These are phyloP conservation scores for Ajuga reptans DNA, from an alignment of 305 asterid genomes.

Conservation along the genomic window DNA sequence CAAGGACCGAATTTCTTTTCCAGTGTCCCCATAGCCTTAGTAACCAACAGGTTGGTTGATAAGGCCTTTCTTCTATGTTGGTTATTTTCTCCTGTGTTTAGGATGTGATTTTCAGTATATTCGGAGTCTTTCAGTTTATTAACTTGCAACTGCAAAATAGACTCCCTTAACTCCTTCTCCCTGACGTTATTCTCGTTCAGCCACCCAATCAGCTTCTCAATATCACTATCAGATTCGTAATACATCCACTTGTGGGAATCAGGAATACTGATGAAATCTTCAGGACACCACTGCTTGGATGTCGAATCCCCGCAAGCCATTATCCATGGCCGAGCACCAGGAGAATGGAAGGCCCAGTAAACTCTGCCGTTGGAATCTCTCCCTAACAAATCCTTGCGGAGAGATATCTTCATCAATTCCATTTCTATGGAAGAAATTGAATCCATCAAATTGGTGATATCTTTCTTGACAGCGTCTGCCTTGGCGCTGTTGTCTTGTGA, in stretches of 20 bases:
- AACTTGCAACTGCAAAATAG: constrained; percentile 50
- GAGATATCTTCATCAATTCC: constrained; percentile 51
- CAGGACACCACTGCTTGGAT: constrained; percentile 33
- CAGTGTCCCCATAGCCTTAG: constrained; percentile 53
- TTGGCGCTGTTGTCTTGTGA: constrained; percentile 41
- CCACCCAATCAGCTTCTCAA: constrained; percentile 67
- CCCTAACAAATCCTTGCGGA: constrained; percentile 76
- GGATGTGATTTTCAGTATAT: constrained; percentile 33
- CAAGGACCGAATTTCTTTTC: constrained; percentile 47
- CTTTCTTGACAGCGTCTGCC: constrained; percentile 39
- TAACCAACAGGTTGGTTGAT: constrained; percentile 36
- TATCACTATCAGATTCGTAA: constrained; percentile 54
- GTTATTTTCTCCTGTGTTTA: constrained; percentile 26
- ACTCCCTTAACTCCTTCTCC: constrained; percentile 72
- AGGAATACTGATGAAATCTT: constrained; percentile 38
- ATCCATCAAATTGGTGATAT: constrained; percentile 43
- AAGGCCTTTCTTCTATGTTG: constrained; percentile 20
- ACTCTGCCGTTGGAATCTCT: constrained; percentile 75
- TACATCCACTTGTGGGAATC: constrained; percentile 61
- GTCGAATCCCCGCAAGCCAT: constrained; percentile 48
- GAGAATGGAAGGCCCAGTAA: constrained; percentile 62
- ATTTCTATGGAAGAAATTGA: constrained; percentile 53
- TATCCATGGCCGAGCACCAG: constrained; percentile 54
- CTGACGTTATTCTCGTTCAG: constrained; percentile 55
- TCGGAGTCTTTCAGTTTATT: constrained; percentile 37